These are phyloP conservation scores for Leccinum disarticulatum DNA, from an alignment of 768 basidiomycete genomes.

Conservation along the genomic window DNA sequence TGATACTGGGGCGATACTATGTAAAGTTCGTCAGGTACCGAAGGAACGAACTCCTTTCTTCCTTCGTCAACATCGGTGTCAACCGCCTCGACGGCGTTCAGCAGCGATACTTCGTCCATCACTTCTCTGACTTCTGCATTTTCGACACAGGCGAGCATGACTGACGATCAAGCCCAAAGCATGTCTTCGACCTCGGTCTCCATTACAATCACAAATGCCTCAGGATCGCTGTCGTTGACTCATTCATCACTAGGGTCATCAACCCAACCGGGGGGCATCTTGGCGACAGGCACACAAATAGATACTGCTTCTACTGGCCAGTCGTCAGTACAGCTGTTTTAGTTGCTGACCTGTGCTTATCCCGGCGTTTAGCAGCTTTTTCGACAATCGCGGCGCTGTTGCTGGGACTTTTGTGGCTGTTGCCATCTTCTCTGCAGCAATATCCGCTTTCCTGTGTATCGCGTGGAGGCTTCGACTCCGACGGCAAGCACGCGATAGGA, in stretches of 20 bases:
- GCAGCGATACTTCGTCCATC: not conserved
- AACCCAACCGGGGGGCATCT: slow-evolving; percentile 43
- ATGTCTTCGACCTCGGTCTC: slow-evolving; percentile 40
- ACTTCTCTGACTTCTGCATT: not conserved
- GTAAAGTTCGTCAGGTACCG: slow-evolving; percentile 1
- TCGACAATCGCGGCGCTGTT: slow-evolving; percentile 65
- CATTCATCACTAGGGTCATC: slow-evolving; percentile 45
- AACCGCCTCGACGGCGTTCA: not conserved
- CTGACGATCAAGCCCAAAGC: slow-evolving; percentile 38
- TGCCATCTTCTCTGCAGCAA: slow-evolving; percentile 51
- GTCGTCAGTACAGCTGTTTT: slow-evolving; percentile 26
- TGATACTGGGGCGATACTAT: not conserved
- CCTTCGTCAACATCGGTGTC: not conserved
- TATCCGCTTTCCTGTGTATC: slow-evolving; percentile 45
- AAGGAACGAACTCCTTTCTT: not conserved
- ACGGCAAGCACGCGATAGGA: slow-evolving; percentile 36
- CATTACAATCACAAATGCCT: slow-evolving; percentile 37
- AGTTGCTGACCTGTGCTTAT: not conserved
- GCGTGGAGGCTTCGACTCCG: slow-evolving; percentile 38
- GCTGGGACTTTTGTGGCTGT: slow-evolving; percentile 73
- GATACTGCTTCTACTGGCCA: slow-evolving; percentile 19
- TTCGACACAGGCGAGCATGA: slow-evolving; percentile 39
- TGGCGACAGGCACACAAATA: slow-evolving; percentile 48
- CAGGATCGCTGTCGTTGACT: slow-evolving; percentile 37
- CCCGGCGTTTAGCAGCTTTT: slow-evolving; percentile 45